Evolutionary conservation across 352 stramenopile species (phyloP), one percentile per base, ranked within the genome.

Genomic region (Phytophthora hibernalis): DNA sequence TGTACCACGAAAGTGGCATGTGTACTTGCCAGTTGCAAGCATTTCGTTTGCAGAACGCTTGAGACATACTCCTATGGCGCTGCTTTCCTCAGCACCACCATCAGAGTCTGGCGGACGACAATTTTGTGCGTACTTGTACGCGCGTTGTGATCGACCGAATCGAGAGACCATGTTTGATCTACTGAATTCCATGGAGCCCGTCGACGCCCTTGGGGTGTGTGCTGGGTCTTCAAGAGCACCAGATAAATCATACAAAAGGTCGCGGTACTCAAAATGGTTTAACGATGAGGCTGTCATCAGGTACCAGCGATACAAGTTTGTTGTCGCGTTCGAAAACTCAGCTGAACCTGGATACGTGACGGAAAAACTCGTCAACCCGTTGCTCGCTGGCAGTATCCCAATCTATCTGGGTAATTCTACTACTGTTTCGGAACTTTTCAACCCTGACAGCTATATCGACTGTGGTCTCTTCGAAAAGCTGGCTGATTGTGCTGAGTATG

Each of bases 301-400:
- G 5, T 87, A 72, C 66, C 24, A 55, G 33, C 13, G 15, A 16
- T 70, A 70, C 24, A 70, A 70, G 10, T 70, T 93, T 50, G 82
- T 86, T 5, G 72, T 93, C 51, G 77, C 80, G 16, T 93, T 91
- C 35, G 79, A 93, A 30, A 88, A 90, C 59, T 59, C 62, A 3
- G 44, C 60, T 2, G 61, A 43, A 9, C 54, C 65, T 0, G 84
- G 82, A 15, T 90, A 89, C 57, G 64, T 90, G 31, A 92, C 78
- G 5, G 82, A 92, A 61, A 91, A 90, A 60, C 51, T 92, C 11
- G 72, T 81, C 6, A 82, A 84, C 24, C 72, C 81, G 10, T 82
- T 89, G n/a, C 59, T 91, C 5, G 77, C 75, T 1, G 82, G 79
- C 2, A 77, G 70, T 26, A 50, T 93, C 3, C 85, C 82, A 11